Conservation (phyloP, 1,139 yeast species). For the Pneumocystis sp. region DNA sequence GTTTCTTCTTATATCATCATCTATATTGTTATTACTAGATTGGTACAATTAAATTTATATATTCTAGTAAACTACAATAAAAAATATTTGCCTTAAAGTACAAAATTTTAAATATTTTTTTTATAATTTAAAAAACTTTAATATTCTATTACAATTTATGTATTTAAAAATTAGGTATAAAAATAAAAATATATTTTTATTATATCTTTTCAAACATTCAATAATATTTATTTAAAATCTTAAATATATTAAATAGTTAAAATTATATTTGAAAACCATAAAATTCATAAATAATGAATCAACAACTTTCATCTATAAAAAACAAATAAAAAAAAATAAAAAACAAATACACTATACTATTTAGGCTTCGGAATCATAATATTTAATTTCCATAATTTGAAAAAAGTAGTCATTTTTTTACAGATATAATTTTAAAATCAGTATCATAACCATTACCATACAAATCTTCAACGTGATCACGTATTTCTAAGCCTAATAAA, state of each 20-base stretch:
- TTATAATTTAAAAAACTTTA: background rate
- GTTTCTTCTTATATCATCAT: conserved; percentile 7
- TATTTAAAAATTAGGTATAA: background rate
- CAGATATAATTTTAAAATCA: conserved; percentile 17
- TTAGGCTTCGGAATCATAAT: background rate
- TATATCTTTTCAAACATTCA: background rate
- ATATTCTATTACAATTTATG: background rate
- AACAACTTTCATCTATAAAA: background rate
- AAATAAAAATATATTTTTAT: background rate
- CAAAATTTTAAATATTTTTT: background rate
- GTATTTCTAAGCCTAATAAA: conserved; percentile 55
- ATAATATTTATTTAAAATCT: background rate
- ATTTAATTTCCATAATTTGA: background rate
- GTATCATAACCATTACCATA: conserved; percentile 10
- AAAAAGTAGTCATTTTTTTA: background rate
- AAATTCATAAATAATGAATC: background rate
- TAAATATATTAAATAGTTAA: too few species aligned
- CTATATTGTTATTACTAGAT: conserved; percentile 9
- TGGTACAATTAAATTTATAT: background rate
- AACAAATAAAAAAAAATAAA: background rate
- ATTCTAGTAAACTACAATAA: background rate
- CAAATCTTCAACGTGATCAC: conserved; percentile 31
- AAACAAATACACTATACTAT: background rate
- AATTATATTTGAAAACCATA: too few species aligned
- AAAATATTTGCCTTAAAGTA: background rate